Evolutionary conservation across 352 stramenopile species (phyloP).

Genomic region (Pythium myriotylum): DNA sequence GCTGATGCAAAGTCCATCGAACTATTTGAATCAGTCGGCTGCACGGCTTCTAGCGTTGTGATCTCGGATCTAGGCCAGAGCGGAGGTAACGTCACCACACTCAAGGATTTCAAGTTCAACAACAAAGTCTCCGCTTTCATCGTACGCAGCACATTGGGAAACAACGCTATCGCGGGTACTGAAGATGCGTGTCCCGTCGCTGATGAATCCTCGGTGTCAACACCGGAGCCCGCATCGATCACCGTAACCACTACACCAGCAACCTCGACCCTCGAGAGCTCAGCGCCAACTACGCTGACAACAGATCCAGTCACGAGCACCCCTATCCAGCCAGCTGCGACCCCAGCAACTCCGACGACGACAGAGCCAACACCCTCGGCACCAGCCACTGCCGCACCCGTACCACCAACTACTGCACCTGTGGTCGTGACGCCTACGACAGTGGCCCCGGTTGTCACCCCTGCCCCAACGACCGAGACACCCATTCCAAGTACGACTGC

Average conservation of each 20-base stretch:
- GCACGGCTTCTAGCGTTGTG: not conserved
- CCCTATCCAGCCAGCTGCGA: not conserved
- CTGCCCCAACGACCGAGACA: not conserved
- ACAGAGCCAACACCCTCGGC: too few species aligned
- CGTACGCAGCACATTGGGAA: not conserved
- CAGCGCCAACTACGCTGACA: not conserved
- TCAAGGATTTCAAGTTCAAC: constrained; percentile 9
- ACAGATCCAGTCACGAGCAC: not conserved
- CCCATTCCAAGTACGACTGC: not conserved
- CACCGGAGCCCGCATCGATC: not conserved
- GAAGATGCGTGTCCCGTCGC: constrained; percentile 1
- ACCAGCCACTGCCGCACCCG: not conserved
- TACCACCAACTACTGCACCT: not conserved
- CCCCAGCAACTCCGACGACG: not conserved
- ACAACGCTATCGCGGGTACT: not conserved
- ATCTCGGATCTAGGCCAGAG: not conserved
- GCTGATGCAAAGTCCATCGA: constrained; percentile 6
- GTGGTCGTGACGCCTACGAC: not conserved
- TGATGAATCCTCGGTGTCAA: not conserved
- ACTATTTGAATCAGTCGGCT: constrained; percentile 2
- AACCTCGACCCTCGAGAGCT: too few species aligned
- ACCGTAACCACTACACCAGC: not conserved
- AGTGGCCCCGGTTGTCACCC: not conserved
- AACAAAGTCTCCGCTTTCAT: constrained; percentile 14
- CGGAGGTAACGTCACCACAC: constrained; percentile 9